Conservation (phyloP, 2,329 filamentous ascomycete species). For the Sporothrix globosa region DNA sequence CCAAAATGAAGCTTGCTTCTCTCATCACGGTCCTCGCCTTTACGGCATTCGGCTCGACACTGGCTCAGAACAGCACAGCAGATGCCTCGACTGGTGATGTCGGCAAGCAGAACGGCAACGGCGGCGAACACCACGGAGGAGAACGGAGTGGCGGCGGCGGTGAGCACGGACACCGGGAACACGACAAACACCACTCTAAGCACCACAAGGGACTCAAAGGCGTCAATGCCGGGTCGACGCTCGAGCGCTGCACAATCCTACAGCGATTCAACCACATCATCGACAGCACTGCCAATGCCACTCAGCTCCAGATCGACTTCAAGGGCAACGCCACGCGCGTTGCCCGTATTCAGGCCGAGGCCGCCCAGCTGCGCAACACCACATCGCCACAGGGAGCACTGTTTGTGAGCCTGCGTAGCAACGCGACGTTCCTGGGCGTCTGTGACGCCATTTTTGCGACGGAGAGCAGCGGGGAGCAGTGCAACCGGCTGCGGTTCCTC, state of each 20-base stretch:
- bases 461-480: conserved; percentile 40
- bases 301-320: conserved; percentile 42
- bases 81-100: background rate
- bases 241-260: conserved; percentile 43
- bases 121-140: conserved; percentile 34
- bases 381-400: conserved; percentile 41
- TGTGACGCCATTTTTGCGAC: conserved; percentile 44
- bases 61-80: conserved; percentile 39
- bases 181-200: background rate
- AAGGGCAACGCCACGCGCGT: conserved; percentile 46
- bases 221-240: conserved; percentile 32
- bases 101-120: background rate
- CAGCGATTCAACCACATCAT: conserved; percentile 41
- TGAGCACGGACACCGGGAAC: background rate
- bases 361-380: conserved; percentile 46
- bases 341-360: conserved; percentile 39
- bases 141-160: conserved; percentile 32
- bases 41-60: conserved; percentile 34
- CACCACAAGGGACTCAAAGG: background rate
- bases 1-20: conserved; percentile 14
- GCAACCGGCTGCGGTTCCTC: conserved; percentile 41
- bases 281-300: conserved; percentile 45
- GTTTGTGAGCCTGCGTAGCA: conserved; percentile 43
- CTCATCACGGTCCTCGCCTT: conserved; percentile 35
- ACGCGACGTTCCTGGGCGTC: conserved; percentile 44